Evolutionary conservation across 257 asterid genomes (phyloP), one percentile per base, ranked within the genome.

Genomic region (Fraxinus anomala): DNA sequence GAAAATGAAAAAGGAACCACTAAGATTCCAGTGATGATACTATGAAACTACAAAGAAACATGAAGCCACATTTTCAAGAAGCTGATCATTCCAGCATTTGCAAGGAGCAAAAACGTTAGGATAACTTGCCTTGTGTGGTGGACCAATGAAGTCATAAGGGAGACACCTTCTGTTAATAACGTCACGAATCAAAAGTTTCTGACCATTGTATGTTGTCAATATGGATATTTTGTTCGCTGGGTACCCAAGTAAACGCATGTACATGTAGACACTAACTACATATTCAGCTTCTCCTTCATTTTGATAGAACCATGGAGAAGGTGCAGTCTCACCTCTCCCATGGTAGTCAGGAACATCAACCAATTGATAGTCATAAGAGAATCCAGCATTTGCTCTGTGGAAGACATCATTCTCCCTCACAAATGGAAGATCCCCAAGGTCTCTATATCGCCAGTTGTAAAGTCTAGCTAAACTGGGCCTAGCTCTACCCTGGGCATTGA

Each of bases 211-310:
- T 31, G 99, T 93, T 36, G 99, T 96, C 86, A 96, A 82, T 72
- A 96, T 96, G 73, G 99, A 96, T 79, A 96, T 96, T 85, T 93
- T 96, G 80, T 86, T 91, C 30, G 98, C 98, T 33, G 99, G 98
- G 84, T 92, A 93, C 77, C 99, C 99, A 68, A 96, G 93, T 80
- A 93, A 86, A 19, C 99, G 98, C 99, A 96, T 96, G 84, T 93
- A 93, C 73, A 96, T 96, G 80, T 93, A 96, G 74, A 93, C 89
- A 75, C 98, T 96, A 82, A 96, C 97, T 49, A 93, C 37, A 80
- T 92, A 96, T 79, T 96, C 99, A n/a, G 99, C 99, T 83, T 96
- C 99, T 75, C 98, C 99, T 89, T 96, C 99, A 83, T 96, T 96
- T 80, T 96, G 99, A 82, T 96, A 96, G 77, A 96, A 96, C 99